Evolutionary conservation across 2,329 filamentous ascomycete genomes (phyloP), one percentile per base, ranked within the genome.

Genomic region (Aspergillus sp.): DNA sequence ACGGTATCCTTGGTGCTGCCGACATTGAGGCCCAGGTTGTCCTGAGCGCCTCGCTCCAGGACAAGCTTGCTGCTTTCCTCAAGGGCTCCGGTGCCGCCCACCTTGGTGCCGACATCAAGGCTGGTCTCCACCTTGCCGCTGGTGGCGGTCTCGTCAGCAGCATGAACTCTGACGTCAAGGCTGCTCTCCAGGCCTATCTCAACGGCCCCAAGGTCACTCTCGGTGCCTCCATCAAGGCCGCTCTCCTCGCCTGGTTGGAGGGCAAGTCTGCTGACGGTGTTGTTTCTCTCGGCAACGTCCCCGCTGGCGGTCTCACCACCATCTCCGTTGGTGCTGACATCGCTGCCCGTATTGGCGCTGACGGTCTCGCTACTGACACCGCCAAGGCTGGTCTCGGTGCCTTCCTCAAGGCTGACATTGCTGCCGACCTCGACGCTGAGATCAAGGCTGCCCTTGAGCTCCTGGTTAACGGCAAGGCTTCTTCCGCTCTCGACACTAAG

Each of bases 271-370:
- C 50, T 27, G 54, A 49, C 27, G 64, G 60, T 27, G 60, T 65
- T 9, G 52, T 65, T 42, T 50, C 58, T 22, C 44, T 67, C 43
- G 61, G 59, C 43, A 45, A 55, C 15, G 33, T 68, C 25, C 57
- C 62, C 22, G 52, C 51, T 7, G 54, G 52, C 49, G 65, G 63
- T 53, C 53, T 67, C 41, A 48, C 59, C 15, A 51, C 60, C 13
- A 54, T 66, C 50, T 68, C 65, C 46, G 52, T 66, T 38, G 66
- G 65, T 60, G 56, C 60, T 44, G 59, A 64, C 42, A 45, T 69
- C 38, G 56, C 51, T 52, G 58, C 53, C 23, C 55, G 57, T 44
- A 58, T 69, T 19, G 59, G 62, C 22, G 59, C 54, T 33, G 44
- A 49, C n/a, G 67, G 67, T 50, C 42, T 52, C 23, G 56, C 68